Base-by-base conservation (phyloP, 2,329 filamentous ascomycete genomes). In the Davidsoniella virescens region DNA sequence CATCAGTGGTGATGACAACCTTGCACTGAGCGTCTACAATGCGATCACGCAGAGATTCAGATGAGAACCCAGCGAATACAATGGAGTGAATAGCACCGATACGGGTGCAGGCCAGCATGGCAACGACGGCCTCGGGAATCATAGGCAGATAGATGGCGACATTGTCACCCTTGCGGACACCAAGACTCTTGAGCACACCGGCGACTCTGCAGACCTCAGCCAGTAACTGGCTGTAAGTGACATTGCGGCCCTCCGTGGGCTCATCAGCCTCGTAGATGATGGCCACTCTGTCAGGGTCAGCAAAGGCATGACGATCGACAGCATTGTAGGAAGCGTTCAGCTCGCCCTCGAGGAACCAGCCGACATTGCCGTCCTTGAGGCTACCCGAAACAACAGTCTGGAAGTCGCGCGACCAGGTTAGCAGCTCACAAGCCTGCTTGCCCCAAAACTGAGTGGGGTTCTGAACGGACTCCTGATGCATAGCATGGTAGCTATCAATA, bases 211-310 rank as follows among this genome's bases (percentile, higher is more conserved):
- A 95, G 47, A 98, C 90, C 66, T 98, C 79, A 56, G 87, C 82
- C 55, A 96, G 77, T 48, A 98, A 82, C 74, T 98, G 88, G 59
- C 83, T 78, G 60, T 96, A 98, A 56, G 86, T 92, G 65, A 98
- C 82, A 57, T 75, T 88, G 57, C 90, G 87, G 62, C 92, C 88
- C 63, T 94, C 84, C 49, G 68, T 73, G 40, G 82, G 78, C 68
- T 98, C 92, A 61, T 98, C 92, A 54, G 88, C 90, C 71, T 98
- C 92, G 71, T 96, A 98, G 70, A 96, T 94, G 68, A 98, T 94
- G 64, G 92, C 92, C 44, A 92, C 80, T 69, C 83, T 87, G 69
- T 96, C 71, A 44, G 92, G 92, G 68, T 94, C 80, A 68, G 88
- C 87, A 68, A 93, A 77, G n/a, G 92, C 92, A 66, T 96, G 90